phyloP scores from a whole-genome alignment of 768 basidiomycete species.

The Leucocoprinus birnbaumii region DNA sequence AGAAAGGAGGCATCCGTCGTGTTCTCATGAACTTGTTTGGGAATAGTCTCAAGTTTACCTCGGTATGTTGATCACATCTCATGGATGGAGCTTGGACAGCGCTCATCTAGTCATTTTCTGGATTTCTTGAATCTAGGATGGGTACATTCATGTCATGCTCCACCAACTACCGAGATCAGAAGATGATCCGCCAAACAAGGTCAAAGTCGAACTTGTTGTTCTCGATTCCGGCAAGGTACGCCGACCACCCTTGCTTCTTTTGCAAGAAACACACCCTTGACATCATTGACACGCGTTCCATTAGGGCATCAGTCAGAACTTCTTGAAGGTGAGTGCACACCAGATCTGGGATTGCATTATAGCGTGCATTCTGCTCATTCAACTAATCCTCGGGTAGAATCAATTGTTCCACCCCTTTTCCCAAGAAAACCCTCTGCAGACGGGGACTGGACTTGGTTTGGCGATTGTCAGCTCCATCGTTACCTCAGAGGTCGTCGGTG shows the following conservation, averaged over 20 bases:
- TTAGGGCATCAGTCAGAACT: slow-evolving; percentile 88
- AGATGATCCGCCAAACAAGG: slow-evolving; percentile 51
- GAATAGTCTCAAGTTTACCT: slow-evolving; percentile 91
- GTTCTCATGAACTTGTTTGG: slow-evolving; percentile 95
- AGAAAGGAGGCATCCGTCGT: slow-evolving; percentile 89
- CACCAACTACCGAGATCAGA: slow-evolving; percentile 64
- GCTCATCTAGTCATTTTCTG: background rate
- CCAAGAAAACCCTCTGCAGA: slow-evolving; percentile 92
- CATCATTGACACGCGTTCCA: background rate
- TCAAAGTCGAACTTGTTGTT: slow-evolving; percentile 81
- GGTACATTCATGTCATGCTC: slow-evolving; percentile 83
- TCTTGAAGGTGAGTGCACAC: slow-evolving; percentile 69
- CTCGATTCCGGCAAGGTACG: slow-evolving; percentile 85
- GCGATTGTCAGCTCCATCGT: slow-evolving; percentile 95
- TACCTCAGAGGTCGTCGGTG: slow-evolving; percentile 78
- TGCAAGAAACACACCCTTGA: background rate
- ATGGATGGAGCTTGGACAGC: background rate
- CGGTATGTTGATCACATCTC: slow-evolving; percentile 39
- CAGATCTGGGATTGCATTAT: background rate
- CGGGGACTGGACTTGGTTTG: slow-evolving; percentile 90
- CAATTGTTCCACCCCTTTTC: slow-evolving; percentile 97
- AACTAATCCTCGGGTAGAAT: slow-evolving; percentile 44
- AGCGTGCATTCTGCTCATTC: background rate
- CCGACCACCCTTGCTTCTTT: background rate
- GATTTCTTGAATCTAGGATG: slow-evolving; percentile 50